Percentiles rank a stretch among this genome's conserved stretches.
phyloP scores from a whole-genome alignment of 2,329 filamentous ascomycete genomes.

The Pseudocercospora vitis region DNA sequence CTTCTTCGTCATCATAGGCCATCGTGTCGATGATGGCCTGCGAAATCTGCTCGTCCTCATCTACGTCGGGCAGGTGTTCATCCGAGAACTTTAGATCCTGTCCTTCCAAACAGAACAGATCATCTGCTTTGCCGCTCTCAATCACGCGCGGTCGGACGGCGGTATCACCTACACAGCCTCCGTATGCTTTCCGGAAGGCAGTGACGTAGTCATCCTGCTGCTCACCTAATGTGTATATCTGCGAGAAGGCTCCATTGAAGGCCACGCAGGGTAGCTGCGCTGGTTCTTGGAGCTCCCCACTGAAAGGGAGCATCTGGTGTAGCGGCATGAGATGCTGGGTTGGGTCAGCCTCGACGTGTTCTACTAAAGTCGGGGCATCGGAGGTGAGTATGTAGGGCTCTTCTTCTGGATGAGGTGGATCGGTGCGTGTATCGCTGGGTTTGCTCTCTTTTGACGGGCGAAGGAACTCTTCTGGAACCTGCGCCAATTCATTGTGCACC shows the following conservation, averaged over 20 bases:
- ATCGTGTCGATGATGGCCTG: constrained; percentile 12
- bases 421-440: constrained; percentile 8
- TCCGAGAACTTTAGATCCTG: constrained; percentile 30
- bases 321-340: constrained; percentile 42
- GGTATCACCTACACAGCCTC: constrained; percentile 58
- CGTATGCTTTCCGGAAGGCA: constrained; percentile 63
- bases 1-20: constrained; percentile 6
- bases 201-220: constrained; percentile 55
- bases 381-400: constrained; percentile 42
- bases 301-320: constrained; percentile 50
- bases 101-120: constrained; percentile 64
- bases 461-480: constrained; percentile 66
- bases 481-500: constrained; percentile 73
- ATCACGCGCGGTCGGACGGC: constrained; percentile 36
- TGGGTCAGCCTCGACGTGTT: constrained; percentile 50
- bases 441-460: constrained; percentile 8
- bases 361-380: constrained; percentile 21
- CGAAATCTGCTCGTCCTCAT: constrained; percentile 9
- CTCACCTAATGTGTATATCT: constrained; percentile 42
- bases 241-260: constrained; percentile 60
- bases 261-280: constrained; percentile 59
- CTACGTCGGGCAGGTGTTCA: constrained; percentile 14
- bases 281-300: constrained; percentile 51
- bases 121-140: constrained; percentile 47
- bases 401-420: constrained; percentile 13